These are phyloP conservation scores for Chloromonas sp. DNA, from an alignment of 163 green algal species.

Conservation along the genomic window DNA sequence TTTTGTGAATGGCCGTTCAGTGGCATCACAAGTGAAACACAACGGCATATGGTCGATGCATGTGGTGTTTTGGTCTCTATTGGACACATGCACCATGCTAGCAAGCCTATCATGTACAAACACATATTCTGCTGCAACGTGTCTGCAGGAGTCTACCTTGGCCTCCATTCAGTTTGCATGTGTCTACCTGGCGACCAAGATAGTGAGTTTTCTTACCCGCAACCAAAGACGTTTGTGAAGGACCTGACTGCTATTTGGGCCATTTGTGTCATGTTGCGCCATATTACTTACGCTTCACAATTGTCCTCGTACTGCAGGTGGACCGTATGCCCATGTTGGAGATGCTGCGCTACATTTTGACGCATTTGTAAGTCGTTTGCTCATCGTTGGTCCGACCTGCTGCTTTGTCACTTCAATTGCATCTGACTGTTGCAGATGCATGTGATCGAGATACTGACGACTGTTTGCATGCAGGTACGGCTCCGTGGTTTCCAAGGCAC, in stretches of 20 bases:
- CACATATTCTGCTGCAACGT: conserved; percentile 11
- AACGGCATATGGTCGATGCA: neutral
- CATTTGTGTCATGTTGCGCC: no score
- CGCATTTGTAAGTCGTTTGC: no score
- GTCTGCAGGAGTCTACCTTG: conserved; percentile 26
- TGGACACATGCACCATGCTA: neutral
- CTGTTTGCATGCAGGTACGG: conserved; percentile 1
- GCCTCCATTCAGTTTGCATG: conserved; percentile 47
- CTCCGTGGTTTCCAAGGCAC: conserved; percentile 1
- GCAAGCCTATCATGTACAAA: neutral
- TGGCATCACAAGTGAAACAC: conserved; percentile 13
- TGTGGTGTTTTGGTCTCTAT: neutral
- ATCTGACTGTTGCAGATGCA: no score
- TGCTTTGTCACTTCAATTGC: no score
- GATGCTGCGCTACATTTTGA: no score
- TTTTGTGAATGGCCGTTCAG: no score
- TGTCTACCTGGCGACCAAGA: conserved; percentile 53
- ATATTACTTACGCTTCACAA: no score
- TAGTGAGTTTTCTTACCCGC: neutral
- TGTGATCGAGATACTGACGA: conserved; percentile 18
- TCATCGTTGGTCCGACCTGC: no score
- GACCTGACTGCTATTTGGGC: no score
- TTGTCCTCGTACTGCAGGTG: neutral
- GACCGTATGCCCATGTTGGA: conserved; percentile 30
- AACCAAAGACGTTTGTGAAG: no score